Percentiles rank a stretch among this genome's conserved stretches.
phyloP scores from a whole-genome alignment of 768 basidiomycete species.

The Leccinum boreale region DNA sequence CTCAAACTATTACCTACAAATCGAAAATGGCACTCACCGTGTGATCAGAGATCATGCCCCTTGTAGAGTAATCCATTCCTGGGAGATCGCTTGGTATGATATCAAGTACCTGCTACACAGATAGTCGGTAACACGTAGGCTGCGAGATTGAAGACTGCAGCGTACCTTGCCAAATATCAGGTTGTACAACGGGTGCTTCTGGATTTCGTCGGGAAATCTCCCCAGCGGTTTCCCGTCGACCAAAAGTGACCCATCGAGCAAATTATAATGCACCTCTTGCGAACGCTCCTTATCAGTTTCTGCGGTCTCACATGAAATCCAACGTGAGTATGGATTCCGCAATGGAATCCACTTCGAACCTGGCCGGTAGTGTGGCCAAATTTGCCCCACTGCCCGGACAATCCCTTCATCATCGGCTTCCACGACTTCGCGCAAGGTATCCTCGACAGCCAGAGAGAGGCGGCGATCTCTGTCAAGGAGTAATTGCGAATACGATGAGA shows the following conservation, averaged over 20 bases:
- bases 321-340: constrained; percentile 13
- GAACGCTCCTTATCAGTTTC: constrained; percentile 3
- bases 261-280: constrained; percentile 21
- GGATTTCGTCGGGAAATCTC: constrained; percentile 35
- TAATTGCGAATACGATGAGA: constrained; percentile 11
- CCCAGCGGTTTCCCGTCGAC: constrained; percentile 38
- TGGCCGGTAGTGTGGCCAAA: constrained; percentile 29
- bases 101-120: not conserved
- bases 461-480: constrained; percentile 33
- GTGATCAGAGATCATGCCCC: not conserved
- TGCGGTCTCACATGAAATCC: constrained; percentile 22
- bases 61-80: constrained; percentile 4
- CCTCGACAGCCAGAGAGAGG: constrained; percentile 30
- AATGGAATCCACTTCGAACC: constrained; percentile 20
- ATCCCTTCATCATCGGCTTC: constrained; percentile 12
- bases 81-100: not conserved
- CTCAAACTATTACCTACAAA: not conserved
- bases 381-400: constrained; percentile 21
- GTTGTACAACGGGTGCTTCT: constrained; percentile 18
- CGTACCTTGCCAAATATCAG: constrained; percentile 37
- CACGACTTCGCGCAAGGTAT: constrained; percentile 1
- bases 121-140: not conserved
- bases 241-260: constrained; percentile 36
- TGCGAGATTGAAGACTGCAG: not conserved
- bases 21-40: not conserved